phyloP scores from a whole-genome alignment of 2,329 filamentous ascomycete genomes.

The Ophiocordyceps camponoti-leonardi region DNA sequence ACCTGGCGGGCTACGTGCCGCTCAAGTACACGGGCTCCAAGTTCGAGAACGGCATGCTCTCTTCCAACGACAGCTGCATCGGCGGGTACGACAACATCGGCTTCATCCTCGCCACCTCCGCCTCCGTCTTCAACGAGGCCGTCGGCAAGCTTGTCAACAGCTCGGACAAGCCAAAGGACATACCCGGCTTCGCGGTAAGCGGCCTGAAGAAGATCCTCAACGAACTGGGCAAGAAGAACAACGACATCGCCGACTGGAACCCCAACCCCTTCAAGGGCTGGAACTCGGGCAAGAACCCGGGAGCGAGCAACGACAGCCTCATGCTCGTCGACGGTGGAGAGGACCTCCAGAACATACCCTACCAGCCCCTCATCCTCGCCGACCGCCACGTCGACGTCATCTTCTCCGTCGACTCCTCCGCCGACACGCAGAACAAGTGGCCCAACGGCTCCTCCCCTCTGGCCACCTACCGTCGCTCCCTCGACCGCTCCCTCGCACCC shows the following conservation, averaged over 20 bases:
- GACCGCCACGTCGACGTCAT: constrained; percentile 41
- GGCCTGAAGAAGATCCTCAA: constrained; percentile 32
- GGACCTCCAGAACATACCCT: constrained; percentile 63
- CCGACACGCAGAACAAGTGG: constrained; percentile 39
- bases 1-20: constrained; percentile 40
- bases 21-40: constrained; percentile 43
- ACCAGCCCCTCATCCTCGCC: constrained; percentile 42
- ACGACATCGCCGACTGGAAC: constrained; percentile 60
- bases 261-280: constrained; percentile 42
- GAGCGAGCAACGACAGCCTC: constrained; percentile 30
- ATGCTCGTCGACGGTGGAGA: constrained; percentile 70
- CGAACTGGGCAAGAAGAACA: constrained; percentile 36
- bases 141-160: constrained; percentile 38
- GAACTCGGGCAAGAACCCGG: constrained; percentile 26
- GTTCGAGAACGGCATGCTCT: constrained; percentile 30
- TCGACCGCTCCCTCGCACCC: constrained; percentile 27
- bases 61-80: constrained; percentile 27
- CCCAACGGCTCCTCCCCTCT: constrained; percentile 43
- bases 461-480: constrained; percentile 38
- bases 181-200: constrained; percentile 23
- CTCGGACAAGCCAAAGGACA: constrained; percentile 31
- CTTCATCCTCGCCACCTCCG: constrained; percentile 70
- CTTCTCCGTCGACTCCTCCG: constrained; percentile 46
- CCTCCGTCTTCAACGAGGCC: constrained; percentile 65
- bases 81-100: constrained; percentile 63